Conservation (phyloP, 1,139 yeast genomes). For the Geotrichum phurueaensis region DNA sequence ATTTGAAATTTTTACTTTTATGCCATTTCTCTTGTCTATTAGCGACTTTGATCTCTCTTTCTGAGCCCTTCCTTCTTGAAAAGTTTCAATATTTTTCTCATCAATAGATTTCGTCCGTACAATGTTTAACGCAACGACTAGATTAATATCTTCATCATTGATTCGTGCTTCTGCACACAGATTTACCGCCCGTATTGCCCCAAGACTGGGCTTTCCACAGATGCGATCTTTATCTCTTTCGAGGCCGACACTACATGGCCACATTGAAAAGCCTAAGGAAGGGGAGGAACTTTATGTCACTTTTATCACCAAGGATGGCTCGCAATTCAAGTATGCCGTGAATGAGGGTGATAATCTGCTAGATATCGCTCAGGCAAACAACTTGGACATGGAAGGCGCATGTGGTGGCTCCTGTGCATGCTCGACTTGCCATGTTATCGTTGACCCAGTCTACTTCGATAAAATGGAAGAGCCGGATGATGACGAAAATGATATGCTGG, state of each 20-base stretch:
- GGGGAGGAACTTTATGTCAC: conserved; percentile 92
- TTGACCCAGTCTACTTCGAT: conserved; percentile 92
- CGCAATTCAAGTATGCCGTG: conserved; percentile 72
- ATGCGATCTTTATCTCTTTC: not conserved
- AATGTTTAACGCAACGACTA: not conserved
- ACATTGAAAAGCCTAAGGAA: conserved; percentile 79
- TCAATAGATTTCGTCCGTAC: not conserved
- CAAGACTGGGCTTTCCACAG: not conserved
- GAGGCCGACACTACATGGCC: conserved; percentile 53
- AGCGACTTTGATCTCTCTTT: not conserved
- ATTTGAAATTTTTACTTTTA: not conserved
- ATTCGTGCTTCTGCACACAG: not conserved
- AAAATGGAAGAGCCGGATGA: conserved; percentile 91
- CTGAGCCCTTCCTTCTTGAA: not conserved
- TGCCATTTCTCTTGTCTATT: not conserved
- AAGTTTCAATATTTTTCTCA: not conserved
- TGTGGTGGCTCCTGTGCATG: conserved; percentile 99
- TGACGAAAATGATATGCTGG: conserved; percentile 97
- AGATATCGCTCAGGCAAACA: conserved; percentile 92
- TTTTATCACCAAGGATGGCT: conserved; percentile 87
- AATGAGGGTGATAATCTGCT: conserved; percentile 87
- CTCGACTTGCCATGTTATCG: conserved; percentile 93
- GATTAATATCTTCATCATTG: not conserved
- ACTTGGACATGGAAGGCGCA: conserved; percentile 96
- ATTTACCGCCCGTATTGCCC: not conserved